Evolutionary conservation across 768 basidiomycete species (phyloP).

Genomic region (Phlebiopsis flavidoalba): DNA sequence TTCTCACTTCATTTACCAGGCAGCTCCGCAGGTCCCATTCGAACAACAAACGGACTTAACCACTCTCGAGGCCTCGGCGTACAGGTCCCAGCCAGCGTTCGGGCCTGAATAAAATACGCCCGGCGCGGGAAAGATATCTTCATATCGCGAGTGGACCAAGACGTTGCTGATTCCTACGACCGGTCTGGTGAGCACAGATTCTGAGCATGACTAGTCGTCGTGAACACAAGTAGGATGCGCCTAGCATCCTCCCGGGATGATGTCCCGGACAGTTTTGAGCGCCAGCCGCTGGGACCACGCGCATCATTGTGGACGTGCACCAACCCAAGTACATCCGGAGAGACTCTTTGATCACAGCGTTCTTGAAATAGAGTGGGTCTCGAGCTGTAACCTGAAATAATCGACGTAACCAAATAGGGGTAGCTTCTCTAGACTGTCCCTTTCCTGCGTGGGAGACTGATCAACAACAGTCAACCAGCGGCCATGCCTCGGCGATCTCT

Average conservation of each 20-base stretch:
- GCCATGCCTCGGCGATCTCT: conserved; percentile 36
- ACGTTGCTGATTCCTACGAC: conserved; percentile 28
- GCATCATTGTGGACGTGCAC: conserved; percentile 33
- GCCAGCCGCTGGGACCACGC: conserved; percentile 31
- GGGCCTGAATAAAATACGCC: conserved; percentile 33
- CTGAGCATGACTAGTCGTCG: too few relatives aligned
- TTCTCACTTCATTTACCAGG: conserved; percentile 38
- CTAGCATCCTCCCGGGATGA: conserved; percentile 31
- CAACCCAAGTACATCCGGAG: conserved; percentile 35
- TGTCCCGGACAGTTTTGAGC: conserved; percentile 29
- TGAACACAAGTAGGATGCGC: conserved; percentile 16
- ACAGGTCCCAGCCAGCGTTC: conserved; percentile 37
- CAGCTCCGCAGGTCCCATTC: conserved; percentile 35
- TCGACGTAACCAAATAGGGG: conserved; percentile 38
- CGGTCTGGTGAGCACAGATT: conserved; percentile 27
- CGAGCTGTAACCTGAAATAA: background rate
- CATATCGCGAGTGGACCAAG: conserved; percentile 34
- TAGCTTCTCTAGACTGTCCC: conserved; percentile 36
- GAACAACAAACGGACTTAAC: background rate
- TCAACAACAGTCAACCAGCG: conserved; percentile 35
- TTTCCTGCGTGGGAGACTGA: conserved; percentile 25
- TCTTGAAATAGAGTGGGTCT: conserved; percentile 22
- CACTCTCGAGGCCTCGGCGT: background rate
- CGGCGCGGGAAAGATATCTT: conserved; percentile 37
- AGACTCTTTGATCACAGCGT: conserved; percentile 42